A percentile compares a stretch with the other conserved stretches of the same genome.
Evolutionary conservation across 1,139 yeast genomes (phyloP).

Genomic region (Magnusiomyces paraingens): DNA sequence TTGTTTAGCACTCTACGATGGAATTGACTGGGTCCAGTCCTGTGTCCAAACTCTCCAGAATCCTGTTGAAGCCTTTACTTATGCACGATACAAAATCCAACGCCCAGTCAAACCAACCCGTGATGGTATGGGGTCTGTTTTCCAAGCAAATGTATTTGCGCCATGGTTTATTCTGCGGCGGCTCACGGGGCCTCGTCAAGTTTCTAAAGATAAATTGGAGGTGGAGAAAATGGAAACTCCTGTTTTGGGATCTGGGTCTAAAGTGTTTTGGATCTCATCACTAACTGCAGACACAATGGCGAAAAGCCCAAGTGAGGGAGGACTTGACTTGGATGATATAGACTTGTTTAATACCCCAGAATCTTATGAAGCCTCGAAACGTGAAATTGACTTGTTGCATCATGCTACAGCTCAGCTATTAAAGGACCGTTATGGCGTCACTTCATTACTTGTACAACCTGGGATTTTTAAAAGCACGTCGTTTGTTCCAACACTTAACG

Average conservation of each 20-base stretch:
- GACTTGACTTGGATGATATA: slow-evolving; percentile 64
- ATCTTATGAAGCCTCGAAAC: slow-evolving; percentile 89
- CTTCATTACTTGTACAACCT: slow-evolving; percentile 80
- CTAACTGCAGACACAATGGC: slow-evolving; percentile 58
- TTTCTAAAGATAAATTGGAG: not conserved
- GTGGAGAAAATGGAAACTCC: slow-evolving; percentile 26
- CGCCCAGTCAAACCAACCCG: slow-evolving; percentile 66
- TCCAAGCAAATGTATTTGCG: slow-evolving; percentile 93
- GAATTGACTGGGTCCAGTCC: slow-evolving; percentile 82
- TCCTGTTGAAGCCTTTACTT: slow-evolving; percentile 67
- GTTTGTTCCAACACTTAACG: slow-evolving; percentile 66
- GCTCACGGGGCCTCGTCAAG: slow-evolving; percentile 7
- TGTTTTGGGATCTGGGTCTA: slow-evolving; percentile 48
- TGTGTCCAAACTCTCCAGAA: slow-evolving; percentile 50
- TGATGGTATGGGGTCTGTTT: slow-evolving; percentile 72
- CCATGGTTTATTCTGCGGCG: slow-evolving; percentile 61
- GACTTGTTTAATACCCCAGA: slow-evolving; percentile 57
- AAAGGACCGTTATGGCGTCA: slow-evolving; percentile 44
- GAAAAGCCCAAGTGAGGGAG: slow-evolving; percentile 30
- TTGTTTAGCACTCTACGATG: slow-evolving; percentile 80
- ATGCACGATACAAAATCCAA: slow-evolving; percentile 79
- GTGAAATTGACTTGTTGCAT: slow-evolving; percentile 79
- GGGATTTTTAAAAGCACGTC: slow-evolving; percentile 88
- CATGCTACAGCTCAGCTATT: slow-evolving; percentile 54
- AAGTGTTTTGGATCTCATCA: slow-evolving; percentile 79